Conservation (phyloP, 371 early-diverging fungal genomes). For the Apophysomyces variabilis region DNA sequence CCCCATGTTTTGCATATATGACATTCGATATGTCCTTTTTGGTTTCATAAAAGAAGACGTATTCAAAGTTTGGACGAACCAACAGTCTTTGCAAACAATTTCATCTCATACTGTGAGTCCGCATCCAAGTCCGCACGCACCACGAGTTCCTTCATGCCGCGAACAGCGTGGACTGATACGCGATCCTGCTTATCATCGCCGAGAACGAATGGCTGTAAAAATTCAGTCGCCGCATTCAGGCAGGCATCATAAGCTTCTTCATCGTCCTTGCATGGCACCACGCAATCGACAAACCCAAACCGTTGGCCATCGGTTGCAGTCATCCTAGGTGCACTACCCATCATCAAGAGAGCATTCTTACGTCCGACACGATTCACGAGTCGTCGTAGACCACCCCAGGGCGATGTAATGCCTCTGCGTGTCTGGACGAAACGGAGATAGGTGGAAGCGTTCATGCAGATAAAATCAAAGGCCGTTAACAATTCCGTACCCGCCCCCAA, state of each 20-base stretch:
- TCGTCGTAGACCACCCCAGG: slow-evolving; percentile 66
- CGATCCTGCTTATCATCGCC: slow-evolving; percentile 18
- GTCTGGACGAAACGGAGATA: slow-evolving; percentile 68
- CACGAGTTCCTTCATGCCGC: slow-evolving; percentile 53
- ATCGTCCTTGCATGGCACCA: slow-evolving; percentile 22
- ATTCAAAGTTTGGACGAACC: slow-evolving; percentile 25
- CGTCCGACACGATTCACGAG: slow-evolving; percentile 59
- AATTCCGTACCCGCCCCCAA: slow-evolving; percentile 81
- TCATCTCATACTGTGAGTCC: slow-evolving; percentile 35
- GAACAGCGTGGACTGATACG: slow-evolving; percentile 43
- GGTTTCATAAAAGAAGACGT: background rate
- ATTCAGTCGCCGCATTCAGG: slow-evolving; percentile 28
- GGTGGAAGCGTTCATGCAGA: slow-evolving; percentile 49
- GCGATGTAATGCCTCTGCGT: slow-evolving; percentile 68
- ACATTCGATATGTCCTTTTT: no score
- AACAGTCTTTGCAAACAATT: slow-evolving; percentile 31
- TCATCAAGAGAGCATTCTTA: slow-evolving; percentile 52
- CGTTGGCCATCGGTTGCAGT: slow-evolving; percentile 35
- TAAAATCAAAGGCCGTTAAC: slow-evolving; percentile 65
- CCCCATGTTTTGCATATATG: no score
- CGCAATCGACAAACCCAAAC: slow-evolving; percentile 47
- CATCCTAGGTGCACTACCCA: slow-evolving; percentile 51
- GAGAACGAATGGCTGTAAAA: slow-evolving; percentile 24
- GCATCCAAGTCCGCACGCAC: slow-evolving; percentile 26
- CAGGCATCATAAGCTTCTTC: slow-evolving; percentile 22